Base-by-base conservation (phyloP, 2,329 filamentous ascomycete species). In the Knufia petricola region DNA sequence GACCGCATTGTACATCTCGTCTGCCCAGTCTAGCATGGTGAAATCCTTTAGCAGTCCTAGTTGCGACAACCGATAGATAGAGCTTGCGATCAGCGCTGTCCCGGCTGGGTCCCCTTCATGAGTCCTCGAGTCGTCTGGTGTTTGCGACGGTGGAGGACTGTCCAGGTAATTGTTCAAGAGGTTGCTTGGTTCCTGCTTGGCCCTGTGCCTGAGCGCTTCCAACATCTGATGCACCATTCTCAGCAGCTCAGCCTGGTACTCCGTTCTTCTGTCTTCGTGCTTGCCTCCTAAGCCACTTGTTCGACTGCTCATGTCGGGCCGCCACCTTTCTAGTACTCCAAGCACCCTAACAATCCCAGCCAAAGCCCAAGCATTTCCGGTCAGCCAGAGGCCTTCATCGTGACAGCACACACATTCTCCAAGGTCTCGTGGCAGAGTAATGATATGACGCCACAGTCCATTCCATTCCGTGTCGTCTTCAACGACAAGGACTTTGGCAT, bases 121-220 rank as follows among this genome's bases (percentile, higher is more conserved):
- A 6, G 26, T 6, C 12, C 26, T 12, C 6, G 6, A 28, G 6
- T 6, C 6, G 6, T 28, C 26, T 6, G 12, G 12, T 28, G 23
- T 8, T 28, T 37, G 10, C 15, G 3, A 21, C 28, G 37, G 28
- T 13, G 17, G 17, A 12, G 21, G 26, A 36, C 72, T 64, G 43
- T 69, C 64, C 20, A 75, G 60, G 50, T 74, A 73, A 52, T 75
- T 75, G 19, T 67, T 61, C 38, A 75, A 54, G 4, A 74, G 61
- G 23, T 26, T 49, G 10, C 15, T 6, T n/a, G 9, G 32, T 8
- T 7, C 32, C 15, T 36, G 32, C 32, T 8, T 7, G 7, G 10
- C 9, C 15, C 10, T 36, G 32, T n/a, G 4, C 4, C 13, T 6
- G 15, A 44, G 24, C 13, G 17, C 17, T 15, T 8, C 19, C 17